Evolutionary conservation across 805 yeast species (phyloP).

Genomic region (Starmerella kuoi): DNA sequence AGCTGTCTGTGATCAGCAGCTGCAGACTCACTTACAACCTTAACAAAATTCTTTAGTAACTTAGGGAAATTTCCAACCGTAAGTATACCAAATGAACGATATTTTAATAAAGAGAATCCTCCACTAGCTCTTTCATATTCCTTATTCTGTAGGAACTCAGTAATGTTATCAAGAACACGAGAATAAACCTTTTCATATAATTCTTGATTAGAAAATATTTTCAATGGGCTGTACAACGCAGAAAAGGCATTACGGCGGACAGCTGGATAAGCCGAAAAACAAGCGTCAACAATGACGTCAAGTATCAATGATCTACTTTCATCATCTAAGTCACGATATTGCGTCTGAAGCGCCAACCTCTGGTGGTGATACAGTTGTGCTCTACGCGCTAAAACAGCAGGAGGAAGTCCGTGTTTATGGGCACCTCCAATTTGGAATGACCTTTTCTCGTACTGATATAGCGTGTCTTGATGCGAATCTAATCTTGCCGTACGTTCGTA

Average conservation of each 20-base stretch:
- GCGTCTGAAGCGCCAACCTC: conserved; percentile 55
- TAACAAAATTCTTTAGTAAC: neutral
- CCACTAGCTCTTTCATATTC: conserved; percentile 51
- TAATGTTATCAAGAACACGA: conserved; percentile 38
- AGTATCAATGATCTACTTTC: conserved; percentile 34
- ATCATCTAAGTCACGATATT: conserved; percentile 46
- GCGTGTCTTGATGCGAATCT: conserved; percentile 42
- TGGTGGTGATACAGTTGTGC: conserved; percentile 62
- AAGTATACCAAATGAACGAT: conserved; percentile 38
- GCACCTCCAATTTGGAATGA: conserved; percentile 53
- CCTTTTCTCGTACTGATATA: conserved; percentile 43
- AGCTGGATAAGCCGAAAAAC: conserved; percentile 54
- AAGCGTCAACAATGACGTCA: conserved; percentile 50
- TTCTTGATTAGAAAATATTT: conserved; percentile 30
- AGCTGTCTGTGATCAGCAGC: conserved; percentile 10
- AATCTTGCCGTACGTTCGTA: conserved; percentile 50
- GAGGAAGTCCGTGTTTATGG: conserved; percentile 53
- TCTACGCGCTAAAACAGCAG: conserved; percentile 65
- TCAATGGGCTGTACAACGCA: conserved; percentile 55
- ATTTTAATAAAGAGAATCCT: conserved; percentile 45
- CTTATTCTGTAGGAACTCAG: conserved; percentile 37
- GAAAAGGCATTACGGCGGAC: conserved; percentile 60
- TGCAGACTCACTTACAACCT: conserved; percentile 7
- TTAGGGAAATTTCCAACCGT: conserved; percentile 11
- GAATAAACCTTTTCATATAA: conserved; percentile 46